phyloP scores from a whole-genome alignment of 495 filamentous ascomycete species.

The Penicillium simplicissimum region DNA sequence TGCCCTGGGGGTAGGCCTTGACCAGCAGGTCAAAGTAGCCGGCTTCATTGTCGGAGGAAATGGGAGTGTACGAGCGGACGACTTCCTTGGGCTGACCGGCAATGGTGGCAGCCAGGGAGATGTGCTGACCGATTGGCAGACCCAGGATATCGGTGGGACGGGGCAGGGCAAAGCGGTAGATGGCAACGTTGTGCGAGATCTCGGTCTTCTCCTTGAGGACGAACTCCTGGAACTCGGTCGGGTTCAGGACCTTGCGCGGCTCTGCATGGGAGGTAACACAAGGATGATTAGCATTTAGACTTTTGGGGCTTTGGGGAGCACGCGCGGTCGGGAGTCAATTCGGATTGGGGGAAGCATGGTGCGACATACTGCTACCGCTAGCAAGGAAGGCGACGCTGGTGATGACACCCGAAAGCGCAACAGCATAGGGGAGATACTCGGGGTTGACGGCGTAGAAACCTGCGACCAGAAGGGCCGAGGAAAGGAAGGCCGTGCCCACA shows the following conservation, averaged over 20 bases:
- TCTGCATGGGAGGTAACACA: slow-evolving; percentile 44
- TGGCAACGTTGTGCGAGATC: slow-evolving; percentile 95
- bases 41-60: slow-evolving; percentile 86
- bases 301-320: background rate
- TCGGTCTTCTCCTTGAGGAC: slow-evolving; percentile 85
- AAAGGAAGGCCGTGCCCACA: slow-evolving; percentile 79
- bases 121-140: slow-evolving; percentile 97
- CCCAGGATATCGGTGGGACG: slow-evolving; percentile 78
- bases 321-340: slow-evolving; percentile 6
- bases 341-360: background rate
- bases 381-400: slow-evolving; percentile 20
- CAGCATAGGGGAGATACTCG: slow-evolving; percentile 75
- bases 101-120: slow-evolving; percentile 85
- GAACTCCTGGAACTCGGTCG: slow-evolving; percentile 84
- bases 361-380: slow-evolving; percentile 23
- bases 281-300: slow-evolving; percentile 15
- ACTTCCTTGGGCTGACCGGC: slow-evolving; percentile 81
- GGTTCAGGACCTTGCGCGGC: slow-evolving; percentile 79
- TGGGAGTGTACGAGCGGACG: slow-evolving; percentile 94
- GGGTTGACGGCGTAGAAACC: slow-evolving; percentile 74
- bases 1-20: slow-evolving; percentile 95
- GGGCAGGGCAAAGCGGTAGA: slow-evolving; percentile 92
- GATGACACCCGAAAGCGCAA: slow-evolving; percentile 38
- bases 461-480: slow-evolving; percentile 75
- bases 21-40: slow-evolving; percentile 96